Conservation (phyloP, 2,329 filamentous ascomycete genomes). For the Emergomyces pasteurianus region DNA sequence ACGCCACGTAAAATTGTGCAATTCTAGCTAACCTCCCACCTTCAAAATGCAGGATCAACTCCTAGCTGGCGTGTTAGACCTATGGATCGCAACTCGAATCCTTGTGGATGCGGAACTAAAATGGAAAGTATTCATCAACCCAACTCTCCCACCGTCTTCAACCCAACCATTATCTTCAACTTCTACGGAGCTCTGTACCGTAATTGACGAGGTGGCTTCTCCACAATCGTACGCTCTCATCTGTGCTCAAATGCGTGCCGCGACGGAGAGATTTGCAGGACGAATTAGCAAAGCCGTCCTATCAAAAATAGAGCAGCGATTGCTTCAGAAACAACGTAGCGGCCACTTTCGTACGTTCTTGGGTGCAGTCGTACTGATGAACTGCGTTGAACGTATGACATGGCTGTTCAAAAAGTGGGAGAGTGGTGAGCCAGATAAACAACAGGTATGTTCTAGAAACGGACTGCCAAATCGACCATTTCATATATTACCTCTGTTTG, state of each 20-base stretch:
- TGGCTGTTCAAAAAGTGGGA: constrained; percentile 47
- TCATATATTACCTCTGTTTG: no score
- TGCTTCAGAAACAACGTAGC: constrained; percentile 46
- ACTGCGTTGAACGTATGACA: constrained; percentile 48
- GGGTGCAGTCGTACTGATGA: constrained; percentile 46
- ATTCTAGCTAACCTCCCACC: background rate
- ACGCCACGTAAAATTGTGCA: background rate
- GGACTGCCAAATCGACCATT: no score
- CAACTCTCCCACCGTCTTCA: constrained; percentile 25
- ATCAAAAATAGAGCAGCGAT: constrained; percentile 48
- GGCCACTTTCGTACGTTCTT: constrained; percentile 49
- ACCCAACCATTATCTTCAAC: constrained; percentile 26
- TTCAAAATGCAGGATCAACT: constrained; percentile 29
- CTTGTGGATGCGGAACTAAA: constrained; percentile 38
- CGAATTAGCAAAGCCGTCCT: constrained; percentile 43
- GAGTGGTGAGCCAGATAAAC: constrained; percentile 25
- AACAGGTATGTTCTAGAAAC: constrained; percentile 23
- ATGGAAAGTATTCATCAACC: constrained; percentile 40
- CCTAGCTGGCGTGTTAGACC: constrained; percentile 40
- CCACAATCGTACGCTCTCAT: constrained; percentile 39
- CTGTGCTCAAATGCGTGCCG: constrained; percentile 42
- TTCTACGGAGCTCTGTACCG: constrained; percentile 29
- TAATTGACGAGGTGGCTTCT: constrained; percentile 29
- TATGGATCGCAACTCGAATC: constrained; percentile 46
- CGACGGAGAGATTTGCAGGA: constrained; percentile 43